Conservation (phyloP, 305 asterid species). For the Fraxinus dipetala region DNA sequence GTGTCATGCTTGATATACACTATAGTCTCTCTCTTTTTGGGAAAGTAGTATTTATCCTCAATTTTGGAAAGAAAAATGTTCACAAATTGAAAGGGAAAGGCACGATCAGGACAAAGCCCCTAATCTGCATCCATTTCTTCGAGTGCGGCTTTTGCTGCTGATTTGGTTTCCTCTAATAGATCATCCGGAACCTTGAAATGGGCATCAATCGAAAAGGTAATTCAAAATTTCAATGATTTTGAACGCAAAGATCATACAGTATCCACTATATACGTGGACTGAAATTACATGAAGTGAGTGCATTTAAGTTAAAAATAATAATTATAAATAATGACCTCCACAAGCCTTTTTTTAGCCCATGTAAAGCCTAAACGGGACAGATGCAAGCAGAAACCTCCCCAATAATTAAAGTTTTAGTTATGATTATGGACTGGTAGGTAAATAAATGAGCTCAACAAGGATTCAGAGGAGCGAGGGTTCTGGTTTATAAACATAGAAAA, state of each 20-base stretch:
- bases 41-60: too few relatives aligned
- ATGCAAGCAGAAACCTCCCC: background rate
- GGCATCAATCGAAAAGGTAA: background rate
- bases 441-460: background rate
- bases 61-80: background rate
- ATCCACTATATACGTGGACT: background rate
- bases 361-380: background rate
- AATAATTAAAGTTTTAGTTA: too few relatives aligned
- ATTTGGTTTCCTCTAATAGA: slow-evolving; percentile 24
- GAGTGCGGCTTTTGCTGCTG: slow-evolving; percentile 23
- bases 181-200: slow-evolving; percentile 6
- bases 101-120: background rate
- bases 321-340: background rate
- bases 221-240: background rate
- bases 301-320: too few relatives aligned
- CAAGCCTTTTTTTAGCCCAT: background rate
- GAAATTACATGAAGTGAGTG: background rate
- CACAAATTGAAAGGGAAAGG: background rate
- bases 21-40: too few relatives aligned
- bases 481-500: too few relatives aligned
- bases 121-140: slow-evolving; percentile 29
- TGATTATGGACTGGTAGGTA: too few relatives aligned
- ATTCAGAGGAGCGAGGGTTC: too few relatives aligned
- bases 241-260: background rate
- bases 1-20: too few relatives aligned